phyloP scores from a whole-genome alignment of 2,329 filamentous ascomycete genomes.

The Cadophora sp. region DNA sequence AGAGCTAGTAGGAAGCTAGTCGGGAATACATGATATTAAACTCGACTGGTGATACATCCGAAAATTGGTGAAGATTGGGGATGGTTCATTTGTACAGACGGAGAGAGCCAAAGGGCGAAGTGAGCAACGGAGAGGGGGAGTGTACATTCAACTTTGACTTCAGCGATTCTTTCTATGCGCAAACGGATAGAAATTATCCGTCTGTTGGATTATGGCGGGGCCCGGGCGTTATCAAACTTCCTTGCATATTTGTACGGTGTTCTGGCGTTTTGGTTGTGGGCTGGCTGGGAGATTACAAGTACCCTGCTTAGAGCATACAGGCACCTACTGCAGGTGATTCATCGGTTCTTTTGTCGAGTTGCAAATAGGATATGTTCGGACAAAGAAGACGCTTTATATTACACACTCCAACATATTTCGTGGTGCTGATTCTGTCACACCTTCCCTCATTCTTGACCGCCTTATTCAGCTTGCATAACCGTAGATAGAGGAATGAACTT shows the following conservation, averaged over 20 bases:
- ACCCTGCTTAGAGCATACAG: not conserved
- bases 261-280: not conserved
- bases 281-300: not conserved
- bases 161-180: not conserved
- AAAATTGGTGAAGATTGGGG: not conserved
- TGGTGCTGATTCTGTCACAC: not conserved
- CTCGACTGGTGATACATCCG: too few species aligned
- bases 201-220: not conserved
- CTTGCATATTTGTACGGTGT: constrained; percentile 11
- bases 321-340: not conserved
- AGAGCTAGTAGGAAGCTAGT: constrained; percentile 55
- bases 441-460: too few species aligned
- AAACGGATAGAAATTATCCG: not conserved
- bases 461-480: too few species aligned
- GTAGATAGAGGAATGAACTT: too few species aligned
- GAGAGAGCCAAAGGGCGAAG: not conserved
- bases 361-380: not conserved
- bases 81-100: not conserved
- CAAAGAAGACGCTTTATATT: not conserved
- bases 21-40: constrained; percentile 33
- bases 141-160: constrained; percentile 14
- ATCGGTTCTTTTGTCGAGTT: constrained; percentile 12
- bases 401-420: not conserved
- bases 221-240: not conserved
- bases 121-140: not conserved